These are phyloP conservation scores for Amanita brunnescens DNA, from an alignment of 768 basidiomycete genomes.

Conservation along the genomic window DNA sequence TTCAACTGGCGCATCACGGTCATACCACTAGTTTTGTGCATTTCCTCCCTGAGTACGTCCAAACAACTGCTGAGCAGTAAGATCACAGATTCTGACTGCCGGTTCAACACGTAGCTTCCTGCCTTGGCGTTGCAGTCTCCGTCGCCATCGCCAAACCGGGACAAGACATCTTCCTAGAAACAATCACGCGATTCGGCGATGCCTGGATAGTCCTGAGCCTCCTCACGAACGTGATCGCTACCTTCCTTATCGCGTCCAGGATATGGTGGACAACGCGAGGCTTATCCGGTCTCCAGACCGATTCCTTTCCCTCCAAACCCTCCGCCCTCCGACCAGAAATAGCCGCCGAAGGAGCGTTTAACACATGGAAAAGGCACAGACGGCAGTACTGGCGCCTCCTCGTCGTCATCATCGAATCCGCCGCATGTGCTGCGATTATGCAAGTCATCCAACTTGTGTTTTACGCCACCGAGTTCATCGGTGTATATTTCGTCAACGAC, in stretches of 20 bases:
- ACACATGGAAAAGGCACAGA: background rate
- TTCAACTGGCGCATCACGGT: background rate
- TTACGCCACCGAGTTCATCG: constrained; percentile 23
- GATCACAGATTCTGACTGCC: too few species aligned
- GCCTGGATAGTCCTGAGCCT: constrained; percentile 27
- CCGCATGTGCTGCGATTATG: constrained; percentile 23
- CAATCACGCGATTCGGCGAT: constrained; percentile 23
- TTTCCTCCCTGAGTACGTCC: background rate
- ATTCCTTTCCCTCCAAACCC: background rate
- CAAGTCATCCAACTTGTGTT: constrained; percentile 24
- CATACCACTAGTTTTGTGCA: background rate
- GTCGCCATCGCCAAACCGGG: constrained; percentile 20
- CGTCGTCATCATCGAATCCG: constrained; percentile 20
- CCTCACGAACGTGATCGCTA: constrained; percentile 24
- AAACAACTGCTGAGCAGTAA: too few species aligned
- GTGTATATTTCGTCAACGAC: constrained; percentile 30
- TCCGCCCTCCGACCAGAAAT: background rate
- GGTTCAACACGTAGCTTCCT: background rate
- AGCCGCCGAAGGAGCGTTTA: background rate
- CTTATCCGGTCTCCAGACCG: background rate
- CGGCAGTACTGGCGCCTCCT: background rate
- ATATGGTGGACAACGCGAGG: constrained; percentile 19
- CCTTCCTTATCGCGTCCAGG: constrained; percentile 22
- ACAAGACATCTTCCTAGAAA: constrained; percentile 24
- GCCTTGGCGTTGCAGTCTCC: background rate